A percentile compares a stretch with the other conserved stretches of the same genome.
phyloP scores from a whole-genome alignment of 371 early-diverging fungal genomes.

The Rhizopus delemar region DNA sequence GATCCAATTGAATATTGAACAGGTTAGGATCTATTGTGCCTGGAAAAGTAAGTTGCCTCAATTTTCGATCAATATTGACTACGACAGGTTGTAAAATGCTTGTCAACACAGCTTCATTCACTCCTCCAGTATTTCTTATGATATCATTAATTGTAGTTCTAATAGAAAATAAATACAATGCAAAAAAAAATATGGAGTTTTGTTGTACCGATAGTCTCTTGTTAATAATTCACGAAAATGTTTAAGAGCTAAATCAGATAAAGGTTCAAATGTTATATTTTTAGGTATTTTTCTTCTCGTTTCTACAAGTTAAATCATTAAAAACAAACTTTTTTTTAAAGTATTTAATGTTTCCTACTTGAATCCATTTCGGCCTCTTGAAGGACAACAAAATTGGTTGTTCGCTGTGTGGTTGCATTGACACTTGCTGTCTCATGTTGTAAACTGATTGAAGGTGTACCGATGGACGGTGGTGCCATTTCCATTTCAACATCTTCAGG shows the following conservation, averaged over 20 bases:
- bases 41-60: background rate
- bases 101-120: background rate
- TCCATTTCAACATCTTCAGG: background rate
- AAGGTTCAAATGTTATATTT: background rate
- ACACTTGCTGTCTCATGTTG: background rate
- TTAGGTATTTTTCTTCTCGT: background rate
- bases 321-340: background rate
- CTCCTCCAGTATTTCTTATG: background rate
- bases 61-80: background rate
- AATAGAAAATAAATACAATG: background rate
- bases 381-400: background rate
- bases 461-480: background rate
- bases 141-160: background rate
- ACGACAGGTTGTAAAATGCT: background rate
- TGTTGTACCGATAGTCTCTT: background rate
- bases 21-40: background rate
- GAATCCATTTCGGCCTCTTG: background rate
- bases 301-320: background rate
- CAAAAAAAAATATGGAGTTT: background rate
- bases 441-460: background rate
- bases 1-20: background rate
- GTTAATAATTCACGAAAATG: slow-evolving; percentile 2
- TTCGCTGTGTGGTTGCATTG: background rate
- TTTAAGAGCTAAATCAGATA: background rate
- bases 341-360: background rate